Evolutionary conservation across 768 basidiomycete genomes (phyloP), one percentile per base, ranked within the genome.

Genomic region (Sarcodon sp.): DNA sequence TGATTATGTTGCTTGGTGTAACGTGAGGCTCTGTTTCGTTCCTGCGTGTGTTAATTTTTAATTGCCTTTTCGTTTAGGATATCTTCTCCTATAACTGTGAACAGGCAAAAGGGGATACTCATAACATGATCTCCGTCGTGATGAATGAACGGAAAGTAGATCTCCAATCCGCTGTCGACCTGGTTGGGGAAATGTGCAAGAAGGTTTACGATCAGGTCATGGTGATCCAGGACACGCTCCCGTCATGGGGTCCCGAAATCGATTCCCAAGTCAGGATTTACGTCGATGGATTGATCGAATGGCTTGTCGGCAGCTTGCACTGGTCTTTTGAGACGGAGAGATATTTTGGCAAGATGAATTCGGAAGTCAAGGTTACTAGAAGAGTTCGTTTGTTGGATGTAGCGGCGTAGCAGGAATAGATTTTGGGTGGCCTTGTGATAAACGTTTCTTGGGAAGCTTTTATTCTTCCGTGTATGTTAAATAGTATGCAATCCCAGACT

Each of bases 1-100:
- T 48, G 77, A 80, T 51, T 52, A 54, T 45, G 66, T 79, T 36
- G 69, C 67, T 10, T 73, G 71, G 67, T 70, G 65, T 16, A 63
- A 59, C 53, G 61, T 61, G 46, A 49, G 56, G 32, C 56, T 46
- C 37, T 35, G 53, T 31, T 16, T 10, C 9, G 47, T 56, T 32
- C 49, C 55, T 46, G 57, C 38, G 33, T 4, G 2, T 13, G 33
- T 44, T 33, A 47, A 27, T 49, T 48, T 53, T 36, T 53, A 21
- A 13, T 47, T 4, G 52, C 49, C 54, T 48, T 43, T 54, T 55
- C 54, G 54, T 50, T 38, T 50, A 83, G 83, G 83, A 85, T 53
- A 79, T 85, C 33, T 80, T 81, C 58, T 86, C 82, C 1, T 87
- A 82, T 61, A 83, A 85, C 51, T 75, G 76, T 38, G 84, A 86